Conservation (phyloP, 192 early-diverging fungal genomes). For the Linnemannia exigua region DNA sequence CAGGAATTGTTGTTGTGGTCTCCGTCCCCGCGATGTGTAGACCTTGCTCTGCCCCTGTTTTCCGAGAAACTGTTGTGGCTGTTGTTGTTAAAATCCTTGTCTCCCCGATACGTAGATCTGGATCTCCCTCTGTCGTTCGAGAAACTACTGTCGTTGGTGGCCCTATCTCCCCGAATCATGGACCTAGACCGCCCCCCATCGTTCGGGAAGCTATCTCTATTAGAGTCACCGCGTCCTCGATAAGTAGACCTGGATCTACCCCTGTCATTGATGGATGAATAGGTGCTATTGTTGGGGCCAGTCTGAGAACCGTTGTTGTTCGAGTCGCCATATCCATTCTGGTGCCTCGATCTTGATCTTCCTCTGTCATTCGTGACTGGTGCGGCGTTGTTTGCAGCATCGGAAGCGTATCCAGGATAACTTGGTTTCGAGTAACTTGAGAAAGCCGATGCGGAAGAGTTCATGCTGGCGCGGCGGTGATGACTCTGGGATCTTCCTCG, state of each 20-base stretch:
- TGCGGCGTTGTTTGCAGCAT: neutral
- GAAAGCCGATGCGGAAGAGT: neutral
- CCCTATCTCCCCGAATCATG: too few relatives aligned
- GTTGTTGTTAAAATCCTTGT: slow-evolving; percentile 19
- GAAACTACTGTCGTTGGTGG: neutral
- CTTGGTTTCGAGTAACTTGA: neutral
- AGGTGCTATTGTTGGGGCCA: too few relatives aligned
- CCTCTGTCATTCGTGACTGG: neutral
- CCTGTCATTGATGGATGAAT: too few relatives aligned
- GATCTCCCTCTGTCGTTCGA: neutral
- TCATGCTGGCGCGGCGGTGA: neutral
- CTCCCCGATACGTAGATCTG: slow-evolving; percentile 15
- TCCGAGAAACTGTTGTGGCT: neutral
- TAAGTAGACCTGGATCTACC: too few relatives aligned
- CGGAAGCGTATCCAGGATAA: neutral
- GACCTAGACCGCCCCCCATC: too few relatives aligned
- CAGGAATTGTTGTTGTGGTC: neutral
- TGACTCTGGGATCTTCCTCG: neutral
- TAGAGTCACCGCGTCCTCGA: too few relatives aligned
- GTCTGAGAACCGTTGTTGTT: neutral
- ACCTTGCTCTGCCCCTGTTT: neutral
- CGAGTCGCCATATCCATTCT: neutral
- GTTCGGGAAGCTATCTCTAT: too few relatives aligned
- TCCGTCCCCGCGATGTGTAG: neutral
- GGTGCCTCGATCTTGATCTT: neutral